Evolutionary conservation across 805 yeast genomes (phyloP), one percentile per base, ranked within the genome.

Genomic region (Saccharomycopsis fodiens): DNA sequence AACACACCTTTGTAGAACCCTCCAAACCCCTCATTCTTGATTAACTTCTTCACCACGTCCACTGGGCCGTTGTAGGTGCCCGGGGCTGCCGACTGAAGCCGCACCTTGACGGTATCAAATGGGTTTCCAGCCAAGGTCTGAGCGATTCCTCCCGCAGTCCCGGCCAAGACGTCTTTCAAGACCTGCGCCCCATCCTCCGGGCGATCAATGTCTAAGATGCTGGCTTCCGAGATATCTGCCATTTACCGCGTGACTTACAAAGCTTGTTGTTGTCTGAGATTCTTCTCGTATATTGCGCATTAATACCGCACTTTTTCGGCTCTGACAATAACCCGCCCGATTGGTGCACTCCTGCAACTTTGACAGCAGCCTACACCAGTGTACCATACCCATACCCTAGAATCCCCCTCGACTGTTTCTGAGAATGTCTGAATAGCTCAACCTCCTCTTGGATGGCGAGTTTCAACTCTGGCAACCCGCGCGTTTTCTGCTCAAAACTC

Each of bases 111-210:
- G 7, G 96, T 85, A 61, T 89, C 97, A 58, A 91, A 91, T 5
- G 97, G 97, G 64, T 93, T 97, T 20, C 98, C 98, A 12, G 83
- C 85, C 29, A 93, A 67, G 5, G 93, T 97, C 65, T 93, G 98
- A 4, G 97, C 91, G 22, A 93, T 78, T 44, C 98, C 98, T 47
- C 97, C 97, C 55, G 82, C 73, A 15, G 97, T 91, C 17, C 98
- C 98, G 3, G 95, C 94, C 45, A 85, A 65, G 41, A 88, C 73
- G 61, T 89, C 96, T 57, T 87, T 87, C 27, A 72, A 53, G 8
- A 86, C 86, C 36, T 77, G 59, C 10, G 31, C 20, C 12, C 30
- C 39, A 29, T 50, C 53, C 7, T 38, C 30, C 13, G 47, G 41
- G 13, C 44, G 42, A 41, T 45, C 36, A 15, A 21, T 42, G 20